phyloP scores from a whole-genome alignment of 805 yeast genomes.

The Henningerozyma blattae region DNA sequence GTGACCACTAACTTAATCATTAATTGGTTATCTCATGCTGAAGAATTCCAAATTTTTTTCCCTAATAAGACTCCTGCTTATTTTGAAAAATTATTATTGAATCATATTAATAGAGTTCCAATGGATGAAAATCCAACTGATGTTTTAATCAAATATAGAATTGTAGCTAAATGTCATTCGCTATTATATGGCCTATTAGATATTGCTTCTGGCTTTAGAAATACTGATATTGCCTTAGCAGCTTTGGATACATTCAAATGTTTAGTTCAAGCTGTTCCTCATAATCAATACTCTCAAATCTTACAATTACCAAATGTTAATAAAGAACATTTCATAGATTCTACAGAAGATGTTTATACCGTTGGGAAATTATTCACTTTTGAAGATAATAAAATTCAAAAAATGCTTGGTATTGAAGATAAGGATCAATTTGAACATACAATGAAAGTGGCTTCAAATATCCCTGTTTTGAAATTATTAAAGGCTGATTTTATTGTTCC shows the following conservation, averaged over 20 bases:
- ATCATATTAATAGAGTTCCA: constrained; percentile 37
- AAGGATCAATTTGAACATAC: constrained; percentile 34
- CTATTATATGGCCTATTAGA: constrained; percentile 63
- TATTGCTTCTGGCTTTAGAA: constrained; percentile 70
- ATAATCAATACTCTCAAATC: constrained; percentile 45
- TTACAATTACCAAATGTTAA: constrained; percentile 75
- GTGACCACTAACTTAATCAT: constrained; percentile 46
- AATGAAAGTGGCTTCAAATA: constrained; percentile 42
- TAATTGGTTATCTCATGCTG: constrained; percentile 49
- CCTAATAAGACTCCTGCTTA: constrained; percentile 33
- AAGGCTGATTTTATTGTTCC: constrained; percentile 73
- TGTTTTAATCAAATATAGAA: constrained; percentile 32
- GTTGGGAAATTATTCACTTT: constrained; percentile 59
- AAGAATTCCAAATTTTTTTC: constrained; percentile 43
- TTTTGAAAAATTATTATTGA: constrained; percentile 38
- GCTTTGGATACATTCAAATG: constrained; percentile 59
- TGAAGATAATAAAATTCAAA: constrained; percentile 41
- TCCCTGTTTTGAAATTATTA: constrained; percentile 59
- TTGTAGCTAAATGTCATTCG: constrained; percentile 52
- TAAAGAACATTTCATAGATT: constrained; percentile 28
- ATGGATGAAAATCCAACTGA: constrained; percentile 25
- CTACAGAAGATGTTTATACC: constrained; percentile 32
- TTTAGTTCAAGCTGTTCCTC: constrained; percentile 63
- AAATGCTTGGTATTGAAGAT: constrained; percentile 43
- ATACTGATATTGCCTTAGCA: constrained; percentile 47